Base-by-base conservation (phyloP, 352 stramenopile species). In the Pythium guiyangense region DNA sequence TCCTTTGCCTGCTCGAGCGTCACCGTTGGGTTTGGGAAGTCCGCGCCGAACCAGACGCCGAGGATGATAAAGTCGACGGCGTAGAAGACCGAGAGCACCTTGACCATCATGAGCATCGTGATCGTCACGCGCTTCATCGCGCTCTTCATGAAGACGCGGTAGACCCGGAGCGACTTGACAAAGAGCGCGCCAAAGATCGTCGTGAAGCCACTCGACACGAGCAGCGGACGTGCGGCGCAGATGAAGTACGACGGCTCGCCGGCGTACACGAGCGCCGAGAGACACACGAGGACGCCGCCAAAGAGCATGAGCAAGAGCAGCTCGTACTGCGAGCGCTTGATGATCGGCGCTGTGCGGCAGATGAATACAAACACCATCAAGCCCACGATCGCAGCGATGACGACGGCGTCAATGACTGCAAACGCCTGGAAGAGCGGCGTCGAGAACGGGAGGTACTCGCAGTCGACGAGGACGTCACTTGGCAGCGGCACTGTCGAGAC, bases 271-370 rank as follows among this genome's bases (percentile, higher is more conserved):
- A 74, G 48, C 17, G 55, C 31, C 10, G 62, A 39, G 6, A 60
- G 15, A 45, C 66, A 73, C 17, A 77, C 56, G 20, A 73, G 34
- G 20, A 74, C 52, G 3, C 63, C 69, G 12, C 69, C 69, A 18
- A 64, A n/a, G 15, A 72, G 31, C 50, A 74, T 67, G 37, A 69
- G 37, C 47, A 58, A 25, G 5, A 74, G 25, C 10, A 74, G 42
- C 26, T 72, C 59, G 40, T 51, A 80, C 47, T 83, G 73, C 18
- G 70, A 75, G 0, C 70, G 67, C 40, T 71, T 73, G 45, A 83
- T 67, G 49, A 80, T 69, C 1, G 70, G 57, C 8, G 18, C 46
- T 4, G 61, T 40, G 0, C 45, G 15, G 54, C 64, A 52, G 4
- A 84, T 56, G 27, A 79, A 63, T 3, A 51, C 20, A 14, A 69